A percentile compares a stretch with the other conserved stretches of the same genome.
Conservation (phyloP, 2,329 filamentous ascomycete genomes). For the Pseudogymnoascus sp. region DNA sequence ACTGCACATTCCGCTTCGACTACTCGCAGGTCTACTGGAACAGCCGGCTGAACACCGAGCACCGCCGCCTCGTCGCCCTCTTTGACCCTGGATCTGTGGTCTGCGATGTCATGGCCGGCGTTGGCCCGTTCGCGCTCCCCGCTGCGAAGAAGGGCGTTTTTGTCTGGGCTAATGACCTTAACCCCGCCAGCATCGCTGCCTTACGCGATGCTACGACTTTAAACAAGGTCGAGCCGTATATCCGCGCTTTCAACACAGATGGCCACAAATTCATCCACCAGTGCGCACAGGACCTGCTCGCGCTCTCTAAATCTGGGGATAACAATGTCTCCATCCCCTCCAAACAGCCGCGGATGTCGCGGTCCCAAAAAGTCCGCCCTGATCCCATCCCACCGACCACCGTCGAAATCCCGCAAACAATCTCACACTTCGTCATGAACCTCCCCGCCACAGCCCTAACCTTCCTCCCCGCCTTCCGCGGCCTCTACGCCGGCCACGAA, state of each 20-base stretch:
- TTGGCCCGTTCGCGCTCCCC: constrained; percentile 89
- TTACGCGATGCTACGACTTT: constrained; percentile 59
- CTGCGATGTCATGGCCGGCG: constrained; percentile 94
- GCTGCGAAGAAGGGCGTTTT: constrained; percentile 85
- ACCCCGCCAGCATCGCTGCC: constrained; percentile 73
- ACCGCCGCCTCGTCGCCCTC: constrained; percentile 64
- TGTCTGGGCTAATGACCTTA: constrained; percentile 95
- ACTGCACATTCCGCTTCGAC: constrained; percentile 84
- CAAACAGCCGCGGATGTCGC: constrained; percentile 27
- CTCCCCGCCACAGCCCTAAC: constrained; percentile 81
- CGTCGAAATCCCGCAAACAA: constrained; percentile 58
- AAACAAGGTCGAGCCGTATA: constrained; percentile 71
- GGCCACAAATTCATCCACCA: constrained; percentile 70
- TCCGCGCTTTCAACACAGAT: constrained; percentile 72
- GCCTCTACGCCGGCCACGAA: constrained; percentile 68
- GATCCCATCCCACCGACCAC: constrained; percentile 29
- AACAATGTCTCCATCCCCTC: constrained; percentile 43
- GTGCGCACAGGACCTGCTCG: constrained; percentile 53
- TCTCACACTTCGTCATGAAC: constrained; percentile 98
- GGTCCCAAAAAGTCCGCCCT: constrained; percentile 19
- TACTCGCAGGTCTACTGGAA: constrained; percentile 99
- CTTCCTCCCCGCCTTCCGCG: constrained; percentile 68
- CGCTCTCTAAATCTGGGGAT: constrained; percentile 40
- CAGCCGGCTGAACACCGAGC: constrained; percentile 79
- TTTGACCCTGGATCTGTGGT: constrained; percentile 83